Base-by-base conservation (phyloP, 2,329 filamentous ascomycete genomes). In the Xylariaceae sp. region DNA sequence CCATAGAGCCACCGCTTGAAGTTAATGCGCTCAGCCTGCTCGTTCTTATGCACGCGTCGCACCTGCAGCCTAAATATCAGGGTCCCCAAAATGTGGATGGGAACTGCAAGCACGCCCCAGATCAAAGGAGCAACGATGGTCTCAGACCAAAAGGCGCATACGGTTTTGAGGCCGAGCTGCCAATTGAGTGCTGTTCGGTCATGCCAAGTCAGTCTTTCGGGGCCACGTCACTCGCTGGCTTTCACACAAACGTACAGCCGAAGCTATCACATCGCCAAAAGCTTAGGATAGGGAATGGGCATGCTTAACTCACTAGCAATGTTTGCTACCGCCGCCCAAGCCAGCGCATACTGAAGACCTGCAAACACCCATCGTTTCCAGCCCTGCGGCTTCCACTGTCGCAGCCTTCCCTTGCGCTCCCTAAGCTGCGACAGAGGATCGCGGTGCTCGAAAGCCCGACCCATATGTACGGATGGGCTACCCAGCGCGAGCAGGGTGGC, bases 381-480 rank as follows among this genome's bases (percentile, higher is more conserved):
- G 8, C 11, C 22, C 22, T 26, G 22, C 22, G 6, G 22, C 22
- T 26, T 6, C 22, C 11, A 11, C 22, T 26, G 22, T 11, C 22
- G 22, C 22, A 6, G 22, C 19, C 37, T 39, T 3, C 34, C 37
- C 1, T 33, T 24, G 4, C 33, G 36, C 12, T 19, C 22, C 13
- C 16, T 29, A n/a, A 56, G 40, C n/a, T 48, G 40, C 12, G 43
- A 44, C 11, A 38, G 29, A 11, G 48, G 51, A n/a, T 50, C 39
- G 15, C 39, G 34, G 24, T 41, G 47, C 31, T 52, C 51, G 19
- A 54, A 54, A 1, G 45, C 44, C 2, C 51, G 43, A 24, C 43
- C 43, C 15, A 52, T 40, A 13, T 44, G 51, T 6, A 55, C 52
- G 19, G 44, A 47, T 9, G 51, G 54, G 19, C 38, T 49, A 9